Evolutionary conservation across 257 asterid genomes (phyloP).

Genomic region (Solanum paucissectum): DNA sequence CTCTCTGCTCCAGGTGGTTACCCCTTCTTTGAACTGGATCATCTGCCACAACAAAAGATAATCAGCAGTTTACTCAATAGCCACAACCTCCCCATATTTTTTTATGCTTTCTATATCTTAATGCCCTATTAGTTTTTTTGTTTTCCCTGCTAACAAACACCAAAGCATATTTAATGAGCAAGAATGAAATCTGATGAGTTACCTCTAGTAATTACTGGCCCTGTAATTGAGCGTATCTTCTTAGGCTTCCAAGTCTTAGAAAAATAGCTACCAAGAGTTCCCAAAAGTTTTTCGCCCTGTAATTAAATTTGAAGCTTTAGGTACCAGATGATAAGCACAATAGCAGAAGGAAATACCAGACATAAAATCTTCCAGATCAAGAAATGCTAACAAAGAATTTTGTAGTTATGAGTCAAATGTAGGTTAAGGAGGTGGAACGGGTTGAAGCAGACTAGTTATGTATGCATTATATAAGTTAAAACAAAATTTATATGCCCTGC

Average conservation of each 20-base stretch:
- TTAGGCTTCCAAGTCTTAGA: constrained; percentile 94
- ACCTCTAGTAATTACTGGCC: constrained; percentile 67
- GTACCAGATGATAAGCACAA: neutral
- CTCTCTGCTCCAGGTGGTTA: constrained; percentile 88
- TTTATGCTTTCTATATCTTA: neutral
- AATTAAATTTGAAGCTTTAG: constrained; percentile 13
- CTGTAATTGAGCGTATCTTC: constrained; percentile 57
- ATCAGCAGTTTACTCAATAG: neutral
- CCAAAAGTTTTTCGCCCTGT: constrained; percentile 94
- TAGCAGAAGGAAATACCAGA: neutral
- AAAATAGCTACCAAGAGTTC: constrained; percentile 88
- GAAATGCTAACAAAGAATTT: neutral
- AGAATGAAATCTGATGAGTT: neutral
- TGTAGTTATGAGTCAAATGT: neutral
- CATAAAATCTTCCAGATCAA: neutral
- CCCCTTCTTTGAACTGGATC: constrained; percentile 60
- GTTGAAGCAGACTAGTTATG: neutral
- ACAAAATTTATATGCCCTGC: neutral
- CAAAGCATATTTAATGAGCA: neutral
- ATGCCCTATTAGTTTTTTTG: neutral
- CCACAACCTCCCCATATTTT: neutral
- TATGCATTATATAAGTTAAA: neutral
- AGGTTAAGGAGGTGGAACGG: neutral
- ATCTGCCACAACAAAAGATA: constrained; percentile 30
- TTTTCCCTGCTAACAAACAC: neutral